Base-by-base conservation (phyloP, 83 land plant species). In the Picea abies region DNA sequence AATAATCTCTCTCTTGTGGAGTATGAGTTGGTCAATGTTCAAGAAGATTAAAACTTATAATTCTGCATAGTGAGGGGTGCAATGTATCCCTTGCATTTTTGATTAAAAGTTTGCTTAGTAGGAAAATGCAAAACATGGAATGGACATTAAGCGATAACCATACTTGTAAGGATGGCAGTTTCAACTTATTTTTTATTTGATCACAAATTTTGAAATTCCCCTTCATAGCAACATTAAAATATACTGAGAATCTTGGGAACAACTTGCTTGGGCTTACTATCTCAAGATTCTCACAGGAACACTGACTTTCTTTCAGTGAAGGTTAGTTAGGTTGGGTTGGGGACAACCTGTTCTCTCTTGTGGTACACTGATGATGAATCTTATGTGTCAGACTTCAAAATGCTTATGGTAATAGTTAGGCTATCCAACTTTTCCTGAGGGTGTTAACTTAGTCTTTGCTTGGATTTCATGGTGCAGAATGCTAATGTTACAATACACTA, bases 1-100 rank as follows among this genome's bases (percentile, higher is more conserved):
- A 85, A 83, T 84, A 88, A 89, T 58, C 84, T 89, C 7, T 89
- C 89, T 3, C 86, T 87, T 37, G 80, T 87, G 41, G 89, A 87
- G 49, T 87, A 79, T 72, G 89, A 87, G 60, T 82, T 87, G 32
- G 86, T 87, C 47, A 87, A 84, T 80, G 89, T 87, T 52, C 86
- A 84, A 32, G 89, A 87, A 81, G 86, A 78, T 58, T 87, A 35
- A 82, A 22, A 41, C 56, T 72, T 32, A 20, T 41, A 72, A 41
- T 41, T 72, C 14, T 69, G 37, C 15, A 17, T 72, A 19, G 56
- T n/a, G 44, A 41, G 56, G 76, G 76, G 3, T 20, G 44, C 19
- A 20, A 72, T 39, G 7, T 71, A 37, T 37, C 49, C 35, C 35
- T 32, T 72, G 56, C 56, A 72, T 72, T 19, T 72, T 3, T 72